Conservation (phyloP, 345 rosid species). For the Leavenworthia alabamica region DNA sequence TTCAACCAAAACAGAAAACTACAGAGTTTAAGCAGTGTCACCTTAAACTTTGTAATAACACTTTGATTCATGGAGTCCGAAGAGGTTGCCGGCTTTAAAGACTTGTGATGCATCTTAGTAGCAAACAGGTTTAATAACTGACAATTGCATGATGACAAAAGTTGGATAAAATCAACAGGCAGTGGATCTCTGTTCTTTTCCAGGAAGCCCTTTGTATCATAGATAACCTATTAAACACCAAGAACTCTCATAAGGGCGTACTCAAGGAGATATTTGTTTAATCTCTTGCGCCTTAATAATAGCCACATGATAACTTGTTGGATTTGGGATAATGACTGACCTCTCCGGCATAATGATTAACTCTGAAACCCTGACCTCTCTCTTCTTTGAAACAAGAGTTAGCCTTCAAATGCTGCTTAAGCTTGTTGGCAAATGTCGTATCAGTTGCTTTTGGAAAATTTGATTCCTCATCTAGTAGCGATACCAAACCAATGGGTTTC, state of each 20-base stretch:
- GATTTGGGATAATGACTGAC: conserved; percentile 33
- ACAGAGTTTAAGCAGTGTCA: conserved; percentile 14
- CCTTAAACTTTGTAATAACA: conserved; percentile 79
- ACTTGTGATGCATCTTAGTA: conserved; percentile 37
- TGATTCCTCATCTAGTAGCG: conserved; percentile 84
- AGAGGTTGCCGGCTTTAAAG: conserved; percentile 28
- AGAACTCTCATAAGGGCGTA: neutral
- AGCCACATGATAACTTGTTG: neutral
- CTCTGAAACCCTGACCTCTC: conserved; percentile 62
- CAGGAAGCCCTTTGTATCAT: conserved; percentile 81
- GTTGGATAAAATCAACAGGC: conserved; percentile 49
- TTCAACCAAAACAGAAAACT: neutral
- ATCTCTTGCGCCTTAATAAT: neutral
- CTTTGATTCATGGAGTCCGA: conserved; percentile 51
- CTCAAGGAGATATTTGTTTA: neutral
- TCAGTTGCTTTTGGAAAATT: conserved; percentile 76
- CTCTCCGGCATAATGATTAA: conserved; percentile 87
- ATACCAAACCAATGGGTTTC: conserved; percentile 79
- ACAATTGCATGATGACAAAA: conserved; percentile 58
- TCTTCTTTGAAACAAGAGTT: conserved; percentile 70
- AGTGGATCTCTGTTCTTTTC: conserved; percentile 86
- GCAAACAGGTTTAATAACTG: conserved; percentile 45
- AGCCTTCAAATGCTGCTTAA: conserved; percentile 61
- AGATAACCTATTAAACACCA: conserved; percentile 27
- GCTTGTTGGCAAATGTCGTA: conserved; percentile 74